Base-by-base conservation (phyloP, 805 yeast genomes). In the Candida wancherniae region DNA sequence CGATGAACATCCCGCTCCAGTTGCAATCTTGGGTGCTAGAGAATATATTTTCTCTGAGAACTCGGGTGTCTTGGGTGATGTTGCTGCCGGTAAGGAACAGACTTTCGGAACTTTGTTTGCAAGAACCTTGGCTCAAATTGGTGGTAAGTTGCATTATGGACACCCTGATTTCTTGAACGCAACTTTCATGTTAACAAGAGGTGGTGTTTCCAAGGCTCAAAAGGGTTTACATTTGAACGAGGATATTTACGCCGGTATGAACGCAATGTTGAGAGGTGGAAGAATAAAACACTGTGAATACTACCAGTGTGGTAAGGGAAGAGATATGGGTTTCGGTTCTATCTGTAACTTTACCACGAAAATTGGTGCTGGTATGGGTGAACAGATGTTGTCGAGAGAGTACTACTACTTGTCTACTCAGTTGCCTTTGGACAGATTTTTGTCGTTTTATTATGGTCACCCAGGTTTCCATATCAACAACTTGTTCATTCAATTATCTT, bases 331-430 rank as follows among this genome's bases (percentile, higher is more conserved):
- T 4, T 83, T 84, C 57, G 84, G 85, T 3, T 82, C 92, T 3
- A 83, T 84, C 49, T 69, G 81, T 56, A 83, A 81, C 54, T 84
- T 84, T 58, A 81, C 84, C 5, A 80, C 90, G 14, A 84, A 84
- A 50, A 83, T 84, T 55, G 94, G 94, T 27, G 85, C 92, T 33
- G 94, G 92, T 37, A 84, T 84, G 94, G 90, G 92, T 28, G 94
- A 84, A 50, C 94, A 84, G 51, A 77, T 82, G 75, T 66, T 84
- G 34, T 82, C 90, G 4, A 68, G 94, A 46, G 94, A 84, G 53
- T 83, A 83, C 56, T 84, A 75, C 55, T 82, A 83, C 50, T 64
- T 84, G 40, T 83, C 88, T 1, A 77, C 87, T 3, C 85, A 80
- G 40, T 61, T 84, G 21, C 86, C 90, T 2, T 59, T 83, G 39